Base-by-base conservation (phyloP, 768 basidiomycete species). In the Harrya chromipes region DNA sequence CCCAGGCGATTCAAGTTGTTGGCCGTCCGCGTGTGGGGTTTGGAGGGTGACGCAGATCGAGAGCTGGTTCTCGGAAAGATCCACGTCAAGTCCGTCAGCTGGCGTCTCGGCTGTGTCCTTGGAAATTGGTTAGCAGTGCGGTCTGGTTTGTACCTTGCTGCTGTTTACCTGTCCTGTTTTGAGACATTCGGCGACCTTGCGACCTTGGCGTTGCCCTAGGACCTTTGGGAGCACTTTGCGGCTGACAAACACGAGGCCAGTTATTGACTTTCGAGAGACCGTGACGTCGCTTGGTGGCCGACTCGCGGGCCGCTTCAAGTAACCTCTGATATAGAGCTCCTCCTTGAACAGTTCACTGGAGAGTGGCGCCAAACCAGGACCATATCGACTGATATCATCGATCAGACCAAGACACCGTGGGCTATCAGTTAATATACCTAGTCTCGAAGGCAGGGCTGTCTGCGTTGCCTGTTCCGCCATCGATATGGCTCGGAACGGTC, bases 281-380 rank as follows among this genome's bases (percentile, higher is more conserved):
- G 33, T 33, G 29, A 37, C 13, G 33, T 37, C 41, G 20, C 40
- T 58, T 9, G 53, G 37, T 24, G 50, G 21, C 17, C 24, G 54
- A 43, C 44, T 53, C 21, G 40, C 6, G 38, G 60, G 61, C 41
- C 55, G 49, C 49, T 49, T 59, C 37, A 64, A 16, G 51, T 66
- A 68, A 16, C 66, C 66, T 45, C 54, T 54, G 45, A 39, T 33
- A 40, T 61, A 68, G 3, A 68, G 51, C 40, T 68, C 66, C 43
- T 68, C 54, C 45, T 49, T 66, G 45, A 68, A 44, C 10, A n/a
- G 29, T 43, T 68, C 52, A 17, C 66, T 66, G 1, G 66, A 66
- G 27, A 68, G 43, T 10, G 64, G 65, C 1, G 55, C 55, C 23
- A 66, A 54, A 53, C 44, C 40, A 27, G 29, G 39, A 19, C 24